A percentile compares a stretch with the other conserved stretches of the same genome.
phyloP scores from a whole-genome alignment of 805 yeast genomes.

The Candida loeiensis region DNA sequence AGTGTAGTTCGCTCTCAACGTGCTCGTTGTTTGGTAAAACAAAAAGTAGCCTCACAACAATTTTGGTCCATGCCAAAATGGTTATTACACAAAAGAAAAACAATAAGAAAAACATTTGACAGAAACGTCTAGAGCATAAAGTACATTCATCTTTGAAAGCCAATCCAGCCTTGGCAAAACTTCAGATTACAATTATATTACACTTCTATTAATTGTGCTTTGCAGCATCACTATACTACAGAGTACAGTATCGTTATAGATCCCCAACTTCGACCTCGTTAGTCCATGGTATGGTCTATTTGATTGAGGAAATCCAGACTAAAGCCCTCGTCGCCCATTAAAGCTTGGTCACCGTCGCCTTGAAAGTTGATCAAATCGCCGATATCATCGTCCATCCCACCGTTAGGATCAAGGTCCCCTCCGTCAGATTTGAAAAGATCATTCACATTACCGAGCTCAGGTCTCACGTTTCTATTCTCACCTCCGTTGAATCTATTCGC shows the following conservation, averaged over 20 bases:
- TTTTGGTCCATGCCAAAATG: not conserved
- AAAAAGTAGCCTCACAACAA: constrained; percentile 1
- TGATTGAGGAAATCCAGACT: constrained; percentile 31
- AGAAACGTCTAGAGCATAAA: too few species aligned
- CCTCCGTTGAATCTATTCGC: constrained; percentile 1
- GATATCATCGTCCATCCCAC: constrained; percentile 27
- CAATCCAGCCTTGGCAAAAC: too few species aligned
- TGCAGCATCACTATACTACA: too few species aligned
- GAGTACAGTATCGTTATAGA: too few species aligned
- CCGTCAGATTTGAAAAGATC: constrained; percentile 18
- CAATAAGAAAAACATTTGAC: too few species aligned
- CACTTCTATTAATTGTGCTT: too few species aligned
- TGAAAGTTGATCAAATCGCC: constrained; percentile 33
- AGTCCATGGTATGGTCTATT: constrained; percentile 4
- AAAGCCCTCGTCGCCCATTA: constrained; percentile 25
- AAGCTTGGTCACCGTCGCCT: constrained; percentile 26
- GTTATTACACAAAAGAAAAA: not conserved
- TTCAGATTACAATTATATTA: too few species aligned
- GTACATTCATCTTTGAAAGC: too few species aligned
- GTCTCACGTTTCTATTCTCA: constrained; percentile 1
- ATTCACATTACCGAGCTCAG: constrained; percentile 12
- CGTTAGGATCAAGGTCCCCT: constrained; percentile 11
- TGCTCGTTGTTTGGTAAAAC: constrained; percentile 1
- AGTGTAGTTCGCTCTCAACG: not conserved
- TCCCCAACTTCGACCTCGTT: too few species aligned